Percentiles rank a stretch among this genome's conserved stretches.
These are phyloP conservation scores for Pseudonitzschia multiseries DNA, from an alignment of 108 stramenopile genomes.

Conservation along the genomic window DNA sequence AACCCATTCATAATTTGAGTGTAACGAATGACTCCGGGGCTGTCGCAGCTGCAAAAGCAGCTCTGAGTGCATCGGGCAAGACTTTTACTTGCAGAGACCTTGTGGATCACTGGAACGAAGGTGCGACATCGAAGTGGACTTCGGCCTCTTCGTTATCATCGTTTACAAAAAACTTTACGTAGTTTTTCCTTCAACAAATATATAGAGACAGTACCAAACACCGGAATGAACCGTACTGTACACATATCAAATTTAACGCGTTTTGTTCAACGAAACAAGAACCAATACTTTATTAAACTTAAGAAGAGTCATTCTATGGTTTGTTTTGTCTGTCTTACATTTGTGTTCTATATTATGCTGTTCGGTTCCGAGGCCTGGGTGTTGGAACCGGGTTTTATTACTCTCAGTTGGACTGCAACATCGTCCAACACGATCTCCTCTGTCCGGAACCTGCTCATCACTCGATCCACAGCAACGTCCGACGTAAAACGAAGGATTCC, in stretches of 20 bases:
- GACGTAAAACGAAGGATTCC: constrained; percentile 71
- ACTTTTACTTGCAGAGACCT: constrained; percentile 24
- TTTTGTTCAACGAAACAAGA: no score
- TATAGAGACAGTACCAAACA: no score
- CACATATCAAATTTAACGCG: no score
- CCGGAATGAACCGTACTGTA: no score
- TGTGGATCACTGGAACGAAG: constrained; percentile 45
- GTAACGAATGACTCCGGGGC: constrained; percentile 21
- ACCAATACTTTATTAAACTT: no score
- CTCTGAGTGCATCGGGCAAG: not conserved
- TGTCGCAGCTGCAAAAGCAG: constrained; percentile 10
- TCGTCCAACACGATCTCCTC: constrained; percentile 86
- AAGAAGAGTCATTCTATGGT: no score
- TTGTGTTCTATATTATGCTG: not conserved
- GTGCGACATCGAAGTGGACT: constrained; percentile 23
- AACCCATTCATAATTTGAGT: constrained; percentile 18
- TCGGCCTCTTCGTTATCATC: not conserved
- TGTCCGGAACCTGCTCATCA: constrained; percentile 51
- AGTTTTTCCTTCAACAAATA: not conserved
- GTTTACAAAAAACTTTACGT: not conserved
- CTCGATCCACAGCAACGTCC: constrained; percentile 61
- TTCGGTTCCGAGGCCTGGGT: not conserved
- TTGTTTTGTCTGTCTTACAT: no score
- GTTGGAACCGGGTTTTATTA: constrained; percentile 49
- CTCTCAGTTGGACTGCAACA: constrained; percentile 75